A percentile compares a stretch with the other conserved stretches of the same genome.
Conservation (phyloP, 2,329 filamentous ascomycete species). For the Ceratocystiopsis brevicomis region DNA sequence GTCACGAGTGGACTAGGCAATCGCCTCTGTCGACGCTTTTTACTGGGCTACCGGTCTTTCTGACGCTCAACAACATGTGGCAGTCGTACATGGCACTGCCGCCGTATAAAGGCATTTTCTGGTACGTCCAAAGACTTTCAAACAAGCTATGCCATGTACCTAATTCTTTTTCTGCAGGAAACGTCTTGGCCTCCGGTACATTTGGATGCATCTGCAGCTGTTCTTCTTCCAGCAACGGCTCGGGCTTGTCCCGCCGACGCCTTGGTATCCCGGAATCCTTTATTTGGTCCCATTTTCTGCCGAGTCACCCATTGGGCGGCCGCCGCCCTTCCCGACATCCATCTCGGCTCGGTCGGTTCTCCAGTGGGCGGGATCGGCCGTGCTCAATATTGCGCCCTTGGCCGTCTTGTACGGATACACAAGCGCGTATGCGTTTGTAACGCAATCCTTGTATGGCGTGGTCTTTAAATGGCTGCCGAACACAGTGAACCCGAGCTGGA, state of each 20-base stretch:
- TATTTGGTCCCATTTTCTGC: conserved; percentile 38
- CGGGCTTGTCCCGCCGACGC: conserved; percentile 23
- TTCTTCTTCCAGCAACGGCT: conserved; percentile 34
- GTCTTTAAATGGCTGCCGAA: no score
- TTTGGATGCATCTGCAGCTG: conserved; percentile 31
- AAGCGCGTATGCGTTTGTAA: no score
- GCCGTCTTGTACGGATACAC: conserved; percentile 26
- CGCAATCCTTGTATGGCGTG: no score
- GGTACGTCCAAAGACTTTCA: no score
- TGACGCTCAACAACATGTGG: no score
- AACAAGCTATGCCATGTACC: no score
- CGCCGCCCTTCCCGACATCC: conserved; percentile 23
- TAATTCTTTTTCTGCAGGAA: background rate
- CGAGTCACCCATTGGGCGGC: conserved; percentile 27
- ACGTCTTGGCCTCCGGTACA: conserved; percentile 13
- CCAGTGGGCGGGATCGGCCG: conserved; percentile 24
- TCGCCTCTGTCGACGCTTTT: no score
- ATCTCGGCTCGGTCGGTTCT: conserved; percentile 21
- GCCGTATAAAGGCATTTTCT: no score
- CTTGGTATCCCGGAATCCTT: conserved; percentile 23
- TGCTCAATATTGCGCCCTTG: conserved; percentile 27
- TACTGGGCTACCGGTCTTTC: no score
- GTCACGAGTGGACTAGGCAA: no score
- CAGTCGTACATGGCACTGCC: no score
- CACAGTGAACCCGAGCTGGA: no score